Base-by-base conservation (phyloP, 768 basidiomycete species). In the Boletus coccyginus region DNA sequence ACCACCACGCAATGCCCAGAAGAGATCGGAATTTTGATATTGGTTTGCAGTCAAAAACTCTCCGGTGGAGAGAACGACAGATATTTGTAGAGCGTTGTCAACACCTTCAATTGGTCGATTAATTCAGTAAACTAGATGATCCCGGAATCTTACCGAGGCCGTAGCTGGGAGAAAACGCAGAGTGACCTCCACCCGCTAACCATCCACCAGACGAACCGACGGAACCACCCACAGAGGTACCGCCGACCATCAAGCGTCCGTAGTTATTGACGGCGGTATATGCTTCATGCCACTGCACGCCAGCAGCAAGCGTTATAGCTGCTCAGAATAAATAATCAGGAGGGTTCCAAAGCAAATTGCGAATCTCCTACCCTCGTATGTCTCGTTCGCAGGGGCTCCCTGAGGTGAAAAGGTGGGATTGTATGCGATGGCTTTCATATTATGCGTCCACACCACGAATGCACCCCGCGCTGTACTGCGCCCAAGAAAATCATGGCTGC, bases 1-100 rank as follows among this genome's bases (percentile, higher is more conserved):
- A 1, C 78, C 79, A 1, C 81, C 81, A 35, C 81, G 73, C 44
- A 84, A 61, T 0, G 82, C 82, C 78, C 79, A 84, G 65, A 81
- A 84, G 6, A 85, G 73, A 50, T 83, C 80, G 10, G 70, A 19
- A 59, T 82, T 72, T 35, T 73, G 69, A 62, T 75, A 67, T 0
- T 61, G 55, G 59, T 82, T 83, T 19, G 69, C 72, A 11, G 59
- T 70, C 48, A 78, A 57, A 41, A 73, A 62, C 5, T 72, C 56
- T 7, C 81, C 82, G 2, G 72, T 68, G 4, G 82, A 70, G 12
- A 73, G 76, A 3, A 83, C 77, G 4, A 80, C 61, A 0, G 67
- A 73, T 46, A 81, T 77, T 53, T 84, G 70, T 4, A 83, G 53
- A 17, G 74, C 75, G 40, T 80, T 78, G 64, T 81, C 81, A 14